Evolutionary conservation across 2,329 filamentous ascomycete species (phyloP), one percentile per base, ranked within the genome.

Genomic region (Fusarium sororula): DNA sequence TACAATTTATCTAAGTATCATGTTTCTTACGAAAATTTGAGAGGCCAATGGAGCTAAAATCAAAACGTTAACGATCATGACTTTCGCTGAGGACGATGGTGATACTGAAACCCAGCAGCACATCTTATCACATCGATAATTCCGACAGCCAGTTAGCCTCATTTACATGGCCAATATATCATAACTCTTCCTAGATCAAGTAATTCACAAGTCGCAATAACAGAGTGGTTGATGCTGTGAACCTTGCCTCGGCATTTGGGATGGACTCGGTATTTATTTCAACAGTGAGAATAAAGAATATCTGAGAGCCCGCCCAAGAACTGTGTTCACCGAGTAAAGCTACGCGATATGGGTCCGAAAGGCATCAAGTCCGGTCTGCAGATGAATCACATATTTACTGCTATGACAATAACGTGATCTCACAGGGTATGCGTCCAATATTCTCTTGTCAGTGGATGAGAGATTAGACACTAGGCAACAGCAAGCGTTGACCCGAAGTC

Each of bases 251-350:
- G 24, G 24, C 24, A 26, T 26, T 26, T 26, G 24, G 24, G 24
- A 26, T 26, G 24, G 24, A 26, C 24, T 26, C 24, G 24, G 24
- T 26, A 26, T 26, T 26, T 26, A 26, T 26, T 26, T 26, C 24
- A 26, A 26, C 24, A 26, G 24, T 26, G 24, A 26, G 24, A 94
- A 95, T 98, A 61, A 88, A 90, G 24, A 82, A 87, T 59, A 88
- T 98, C 38, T 93, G 89, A 72, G 84, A 88, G 22, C 87, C 98
- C 54, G 92, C 92, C 72, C 88, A 94, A 66, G 82, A 97, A 82
- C 94, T 95, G 1, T 78, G 91, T 96, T 28, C 92, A 98, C 86
- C 75, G 90, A 90, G 90, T 22, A 86, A 28, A 7, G 10, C 14
- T 55, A n/a, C 11, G 4, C 3, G 35, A 13, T 17, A 28, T 28